phyloP scores from a whole-genome alignment of 768 basidiomycete species.

The Artomyces pyxidatus region DNA sequence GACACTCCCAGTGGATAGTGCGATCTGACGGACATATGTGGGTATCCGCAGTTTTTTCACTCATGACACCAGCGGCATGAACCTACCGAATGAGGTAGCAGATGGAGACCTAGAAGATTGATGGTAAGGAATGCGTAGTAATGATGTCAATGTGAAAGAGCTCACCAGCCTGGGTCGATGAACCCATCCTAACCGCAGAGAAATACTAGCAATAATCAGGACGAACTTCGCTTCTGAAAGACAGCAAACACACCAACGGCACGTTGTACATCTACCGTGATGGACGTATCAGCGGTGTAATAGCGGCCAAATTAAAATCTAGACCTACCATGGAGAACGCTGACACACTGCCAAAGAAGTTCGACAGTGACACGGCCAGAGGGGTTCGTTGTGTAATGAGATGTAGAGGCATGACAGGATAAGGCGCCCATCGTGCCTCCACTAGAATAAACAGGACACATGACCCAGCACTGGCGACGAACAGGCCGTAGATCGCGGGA shows the following conservation, averaged over 20 bases:
- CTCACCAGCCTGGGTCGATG: conserved; percentile 65
- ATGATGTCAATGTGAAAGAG: conserved; percentile 8
- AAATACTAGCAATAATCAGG: conserved; percentile 50
- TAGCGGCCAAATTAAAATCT: no score
- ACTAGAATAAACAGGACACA: conserved; percentile 60
- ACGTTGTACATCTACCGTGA: conserved; percentile 69
- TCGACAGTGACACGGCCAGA: conserved; percentile 70
- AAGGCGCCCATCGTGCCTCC: conserved; percentile 69
- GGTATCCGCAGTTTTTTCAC: conserved; percentile 9
- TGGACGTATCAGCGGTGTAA: conserved; percentile 13
- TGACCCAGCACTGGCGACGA: conserved; percentile 48
- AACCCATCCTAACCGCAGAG: conserved; percentile 64
- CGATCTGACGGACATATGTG: conserved; percentile 38
- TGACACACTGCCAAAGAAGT: conserved; percentile 68
- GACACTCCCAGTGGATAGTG: conserved; percentile 79
- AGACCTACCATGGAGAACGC: conserved; percentile 69
- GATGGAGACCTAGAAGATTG: conserved; percentile 56
- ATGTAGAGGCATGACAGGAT: conserved; percentile 87
- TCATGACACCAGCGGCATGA: conserved; percentile 15
- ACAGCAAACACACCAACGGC: conserved; percentile 67
- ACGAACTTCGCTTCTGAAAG: no score
- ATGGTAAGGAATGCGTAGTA: neutral
- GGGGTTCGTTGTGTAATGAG: conserved; percentile 74
- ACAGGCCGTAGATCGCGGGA: conserved; percentile 60
- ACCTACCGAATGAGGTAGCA: conserved; percentile 84